Conservation (phyloP, 768 basidiomycete species). For the Lentinula detonsa region DNA sequence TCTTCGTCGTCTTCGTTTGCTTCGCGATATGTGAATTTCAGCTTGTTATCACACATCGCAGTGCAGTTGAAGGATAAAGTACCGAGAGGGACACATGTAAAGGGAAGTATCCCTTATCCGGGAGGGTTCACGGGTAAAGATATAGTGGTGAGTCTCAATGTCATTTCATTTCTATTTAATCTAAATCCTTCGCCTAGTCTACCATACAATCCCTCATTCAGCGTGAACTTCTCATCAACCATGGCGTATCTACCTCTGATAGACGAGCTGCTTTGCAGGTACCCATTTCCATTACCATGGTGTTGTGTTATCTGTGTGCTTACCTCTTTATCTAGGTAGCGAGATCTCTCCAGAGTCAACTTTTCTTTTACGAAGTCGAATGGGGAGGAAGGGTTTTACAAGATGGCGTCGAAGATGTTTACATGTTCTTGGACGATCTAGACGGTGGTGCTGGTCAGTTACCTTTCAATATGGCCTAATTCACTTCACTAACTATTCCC, state of each 20-base stretch:
- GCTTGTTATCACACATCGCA: constrained; percentile 83
- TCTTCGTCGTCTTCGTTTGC: not conserved
- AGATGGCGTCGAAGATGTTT: constrained; percentile 90
- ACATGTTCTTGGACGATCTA: constrained; percentile 84
- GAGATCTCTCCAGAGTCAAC: constrained; percentile 82
- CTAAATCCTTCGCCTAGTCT: constrained; percentile 33
- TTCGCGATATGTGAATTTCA: constrained; percentile 70
- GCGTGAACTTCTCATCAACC: no score
- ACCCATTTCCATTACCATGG: constrained; percentile 16
- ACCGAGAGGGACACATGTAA: constrained; percentile 79
- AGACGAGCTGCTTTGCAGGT: no score
- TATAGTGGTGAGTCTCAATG: constrained; percentile 60
- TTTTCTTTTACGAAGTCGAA: constrained; percentile 97
- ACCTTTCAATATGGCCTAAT: no score
- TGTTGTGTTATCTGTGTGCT: no score
- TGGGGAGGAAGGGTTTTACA: constrained; percentile 81
- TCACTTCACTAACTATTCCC: no score
- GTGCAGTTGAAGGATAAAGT: constrained; percentile 88
- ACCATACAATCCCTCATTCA: no score
- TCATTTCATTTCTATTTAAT: no score
- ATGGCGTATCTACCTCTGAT: no score
- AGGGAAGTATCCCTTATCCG: constrained; percentile 89
- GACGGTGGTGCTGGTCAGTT: constrained; percentile 33
- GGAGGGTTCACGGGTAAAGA: constrained; percentile 92
- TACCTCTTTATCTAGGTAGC: constrained; percentile 66